A percentile compares a stretch with the other conserved stretches of the same genome.
These are phyloP conservation scores for Neobulgaria alba DNA, from an alignment of 2,329 filamentous ascomycete genomes.

Conservation along the genomic window DNA sequence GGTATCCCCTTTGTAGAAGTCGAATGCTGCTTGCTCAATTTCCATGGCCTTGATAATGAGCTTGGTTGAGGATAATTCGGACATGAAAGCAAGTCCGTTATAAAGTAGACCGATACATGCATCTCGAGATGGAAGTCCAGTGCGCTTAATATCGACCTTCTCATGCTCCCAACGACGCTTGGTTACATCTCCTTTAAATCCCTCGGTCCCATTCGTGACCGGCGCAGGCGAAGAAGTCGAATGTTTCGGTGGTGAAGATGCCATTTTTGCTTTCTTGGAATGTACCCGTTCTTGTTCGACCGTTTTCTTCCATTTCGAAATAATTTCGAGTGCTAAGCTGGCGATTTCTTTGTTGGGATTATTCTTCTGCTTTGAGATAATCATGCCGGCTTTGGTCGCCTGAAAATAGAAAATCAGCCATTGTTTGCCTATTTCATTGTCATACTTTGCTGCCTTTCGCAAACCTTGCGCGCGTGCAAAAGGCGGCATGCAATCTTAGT, in stretches of 20 bases:
- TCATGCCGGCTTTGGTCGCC: constrained; percentile 84
- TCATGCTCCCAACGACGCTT: constrained; percentile 80
- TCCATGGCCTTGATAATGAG: constrained; percentile 71
- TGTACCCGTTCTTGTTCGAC: constrained; percentile 50
- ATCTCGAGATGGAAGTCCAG: constrained; percentile 66
- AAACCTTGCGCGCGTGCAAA: no score
- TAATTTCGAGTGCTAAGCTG: constrained; percentile 69
- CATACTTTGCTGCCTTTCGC: no score
- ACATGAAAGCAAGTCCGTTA: constrained; percentile 71
- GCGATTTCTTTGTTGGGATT: constrained; percentile 78
- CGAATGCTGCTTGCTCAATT: constrained; percentile 72
- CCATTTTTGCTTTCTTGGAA: constrained; percentile 35
- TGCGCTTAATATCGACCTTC: constrained; percentile 68
- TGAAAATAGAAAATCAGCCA: constrained; percentile 27
- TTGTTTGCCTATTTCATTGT: no score
- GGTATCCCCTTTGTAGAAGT: constrained; percentile 59
- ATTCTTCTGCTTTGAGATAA: constrained; percentile 70
- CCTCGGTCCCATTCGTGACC: constrained; percentile 36
- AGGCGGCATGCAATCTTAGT: no score
- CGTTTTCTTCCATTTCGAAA: constrained; percentile 77
- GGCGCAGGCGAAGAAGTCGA: constrained; percentile 26
- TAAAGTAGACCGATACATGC: constrained; percentile 87
- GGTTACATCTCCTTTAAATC: constrained; percentile 57
- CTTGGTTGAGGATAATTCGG: constrained; percentile 59
- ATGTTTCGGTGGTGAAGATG: constrained; percentile 18